These are phyloP conservation scores for Microdochium bolleyi DNA, from an alignment of 2,329 filamentous ascomycete species.

Conservation along the genomic window DNA sequence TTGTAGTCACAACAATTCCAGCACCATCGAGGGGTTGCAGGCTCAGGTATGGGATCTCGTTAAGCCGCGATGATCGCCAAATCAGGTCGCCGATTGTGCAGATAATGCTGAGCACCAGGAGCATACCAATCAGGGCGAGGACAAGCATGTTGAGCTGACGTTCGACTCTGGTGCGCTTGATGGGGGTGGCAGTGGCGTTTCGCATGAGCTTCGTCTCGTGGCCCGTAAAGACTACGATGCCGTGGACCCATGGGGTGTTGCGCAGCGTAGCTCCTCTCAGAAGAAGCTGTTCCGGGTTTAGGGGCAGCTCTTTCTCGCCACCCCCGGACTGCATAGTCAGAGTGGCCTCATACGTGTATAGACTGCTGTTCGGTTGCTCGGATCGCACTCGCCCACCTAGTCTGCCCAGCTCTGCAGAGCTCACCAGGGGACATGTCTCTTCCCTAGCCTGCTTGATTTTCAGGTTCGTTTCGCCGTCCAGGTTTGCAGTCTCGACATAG, in stretches of 20 bases:
- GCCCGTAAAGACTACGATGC: slow-evolving; percentile 91
- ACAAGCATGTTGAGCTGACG: slow-evolving; percentile 90
- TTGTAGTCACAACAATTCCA: slow-evolving; percentile 58
- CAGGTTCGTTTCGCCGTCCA: slow-evolving; percentile 95
- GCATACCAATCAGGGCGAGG: slow-evolving; percentile 76
- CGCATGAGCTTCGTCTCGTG: slow-evolving; percentile 99
- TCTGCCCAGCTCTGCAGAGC: slow-evolving; percentile 75
- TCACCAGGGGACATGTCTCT: slow-evolving; percentile 83
- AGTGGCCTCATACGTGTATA: slow-evolving; percentile 97
- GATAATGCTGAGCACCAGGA: slow-evolving; percentile 77
- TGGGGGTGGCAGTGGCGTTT: slow-evolving; percentile 92
- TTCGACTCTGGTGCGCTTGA: slow-evolving; percentile 96
- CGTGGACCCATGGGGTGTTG: slow-evolving; percentile 96
- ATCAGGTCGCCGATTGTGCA: slow-evolving; percentile 89
- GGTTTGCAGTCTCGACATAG: slow-evolving; percentile 96
- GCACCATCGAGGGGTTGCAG: slow-evolving; percentile 53
- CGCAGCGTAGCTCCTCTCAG: slow-evolving; percentile 87
- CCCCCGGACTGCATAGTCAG: slow-evolving; percentile 85
- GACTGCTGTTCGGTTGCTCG: slow-evolving; percentile 94
- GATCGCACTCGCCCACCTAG: slow-evolving; percentile 82
- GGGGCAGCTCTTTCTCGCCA: slow-evolving; percentile 82
- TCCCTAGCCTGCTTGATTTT: slow-evolving; percentile 98
- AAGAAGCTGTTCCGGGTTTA: slow-evolving; percentile 88
- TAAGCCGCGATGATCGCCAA: slow-evolving; percentile 55
- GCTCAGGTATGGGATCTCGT: slow-evolving; percentile 64